Conservation (phyloP, 2,329 filamentous ascomycete genomes). For the Curvularia sp. region DNA sequence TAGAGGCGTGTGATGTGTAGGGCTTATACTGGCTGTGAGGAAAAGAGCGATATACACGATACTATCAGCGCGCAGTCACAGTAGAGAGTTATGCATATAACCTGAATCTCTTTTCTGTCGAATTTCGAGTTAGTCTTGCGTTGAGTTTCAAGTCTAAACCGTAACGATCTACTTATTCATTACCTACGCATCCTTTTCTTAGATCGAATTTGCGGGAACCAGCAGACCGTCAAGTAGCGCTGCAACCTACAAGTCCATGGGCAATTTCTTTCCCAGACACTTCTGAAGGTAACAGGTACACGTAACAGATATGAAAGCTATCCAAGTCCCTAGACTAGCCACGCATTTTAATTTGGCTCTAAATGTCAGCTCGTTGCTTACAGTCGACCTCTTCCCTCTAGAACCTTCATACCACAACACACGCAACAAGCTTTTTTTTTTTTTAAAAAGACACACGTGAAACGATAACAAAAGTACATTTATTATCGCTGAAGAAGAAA, state of each 20-base stretch:
- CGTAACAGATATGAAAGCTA: neutral
- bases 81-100: neutral
- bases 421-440: neutral
- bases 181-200: neutral
- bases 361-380: neutral
- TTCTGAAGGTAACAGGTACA: neutral
- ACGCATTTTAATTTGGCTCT: neutral
- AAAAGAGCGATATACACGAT: neutral
- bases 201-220: neutral
- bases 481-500: neutral
- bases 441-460: too few species aligned
- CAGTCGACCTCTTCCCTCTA: too few species aligned
- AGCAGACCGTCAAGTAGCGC: neutral
- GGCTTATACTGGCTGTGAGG: neutral
- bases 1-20: neutral
- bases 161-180: too few species aligned
- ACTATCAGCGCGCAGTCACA: neutral
- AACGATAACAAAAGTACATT: neutral
- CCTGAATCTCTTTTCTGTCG: neutral
- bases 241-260: too few species aligned
- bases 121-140: neutral
- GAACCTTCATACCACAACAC: neutral
- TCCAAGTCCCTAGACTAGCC: neutral
- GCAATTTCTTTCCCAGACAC: neutral
- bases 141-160: too few species aligned